Conservation (phyloP, 2,329 filamentous ascomycete genomes). For the Epichloe elymi region DNA sequence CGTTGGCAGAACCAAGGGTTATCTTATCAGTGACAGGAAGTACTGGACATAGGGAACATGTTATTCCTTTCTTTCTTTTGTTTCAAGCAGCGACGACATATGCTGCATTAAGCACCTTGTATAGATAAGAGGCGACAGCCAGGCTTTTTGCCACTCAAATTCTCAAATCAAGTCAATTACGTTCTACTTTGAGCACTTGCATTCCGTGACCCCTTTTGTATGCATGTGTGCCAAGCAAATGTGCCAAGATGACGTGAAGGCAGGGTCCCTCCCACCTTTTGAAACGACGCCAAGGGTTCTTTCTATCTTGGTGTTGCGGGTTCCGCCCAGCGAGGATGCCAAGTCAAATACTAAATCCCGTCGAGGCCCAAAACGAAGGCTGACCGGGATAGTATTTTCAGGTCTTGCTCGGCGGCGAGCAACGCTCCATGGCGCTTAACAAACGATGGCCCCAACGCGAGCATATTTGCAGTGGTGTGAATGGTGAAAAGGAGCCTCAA, state of each 20-base stretch:
- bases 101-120: slow-evolving; percentile 2
- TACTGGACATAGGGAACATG: background rate
- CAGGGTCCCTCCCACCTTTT: background rate
- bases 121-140: slow-evolving; percentile 6
- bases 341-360: too few species aligned
- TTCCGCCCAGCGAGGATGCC: too few species aligned
- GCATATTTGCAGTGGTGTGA: too few species aligned
- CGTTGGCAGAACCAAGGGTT: slow-evolving; percentile 3
- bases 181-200: background rate
- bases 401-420: too few species aligned
- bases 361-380: too few species aligned
- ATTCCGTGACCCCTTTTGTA: too few species aligned
- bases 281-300: too few species aligned
- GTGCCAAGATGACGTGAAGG: too few species aligned
- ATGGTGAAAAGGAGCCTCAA: background rate
- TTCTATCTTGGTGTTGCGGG: too few species aligned
- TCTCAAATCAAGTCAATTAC: background rate
- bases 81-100: background rate
- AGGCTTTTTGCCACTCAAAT: slow-evolving; percentile 3
- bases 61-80: background rate
- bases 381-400: too few species aligned
- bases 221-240: background rate
- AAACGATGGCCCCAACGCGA: too few species aligned
- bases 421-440: too few species aligned
- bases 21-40: background rate